A percentile compares a stretch with the other conserved stretches of the same genome.
Conservation (phyloP, 2,329 filamentous ascomycete species). For the Calycina marina region DNA sequence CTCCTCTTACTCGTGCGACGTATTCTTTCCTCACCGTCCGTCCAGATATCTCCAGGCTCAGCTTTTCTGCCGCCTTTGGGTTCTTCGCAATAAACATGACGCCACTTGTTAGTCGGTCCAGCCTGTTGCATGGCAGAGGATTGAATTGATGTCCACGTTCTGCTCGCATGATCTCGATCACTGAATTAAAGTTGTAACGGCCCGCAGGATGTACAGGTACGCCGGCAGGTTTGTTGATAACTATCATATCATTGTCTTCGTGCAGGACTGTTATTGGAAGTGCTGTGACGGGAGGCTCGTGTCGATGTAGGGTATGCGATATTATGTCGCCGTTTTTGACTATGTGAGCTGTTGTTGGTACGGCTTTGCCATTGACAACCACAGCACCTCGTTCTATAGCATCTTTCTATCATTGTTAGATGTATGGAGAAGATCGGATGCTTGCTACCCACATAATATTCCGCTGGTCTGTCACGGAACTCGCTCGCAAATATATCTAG, state of each 20-base stretch:
- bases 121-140: slow-evolving; percentile 69
- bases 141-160: slow-evolving; percentile 44
- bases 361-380: slow-evolving; percentile 59
- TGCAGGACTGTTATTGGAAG: slow-evolving; percentile 70
- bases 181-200: slow-evolving; percentile 88
- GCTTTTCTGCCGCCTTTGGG: slow-evolving; percentile 58
- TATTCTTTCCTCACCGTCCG: slow-evolving; percentile 92
- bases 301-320: slow-evolving; percentile 84
- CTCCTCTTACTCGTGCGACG: slow-evolving; percentile 75
- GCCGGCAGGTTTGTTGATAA: slow-evolving; percentile 92
- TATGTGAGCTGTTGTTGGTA: slow-evolving; percentile 49
- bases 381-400: slow-evolving; percentile 73
- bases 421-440: no score
- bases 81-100: slow-evolving; percentile 98
- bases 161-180: slow-evolving; percentile 83
- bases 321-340: slow-evolving; percentile 84
- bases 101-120: slow-evolving; percentile 85
- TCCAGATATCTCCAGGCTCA: slow-evolving; percentile 62
- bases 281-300: slow-evolving; percentile 83
- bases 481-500: slow-evolving; percentile 83
- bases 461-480: slow-evolving; percentile 73
- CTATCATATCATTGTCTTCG: slow-evolving; percentile 84
- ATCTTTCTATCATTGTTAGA: slow-evolving; percentile 34
- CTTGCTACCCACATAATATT: slow-evolving; percentile 57
- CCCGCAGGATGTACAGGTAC: slow-evolving; percentile 92